phyloP scores from a whole-genome alignment of 768 basidiomycete genomes.

The Rhodosporidiobolus odoratus region DNA sequence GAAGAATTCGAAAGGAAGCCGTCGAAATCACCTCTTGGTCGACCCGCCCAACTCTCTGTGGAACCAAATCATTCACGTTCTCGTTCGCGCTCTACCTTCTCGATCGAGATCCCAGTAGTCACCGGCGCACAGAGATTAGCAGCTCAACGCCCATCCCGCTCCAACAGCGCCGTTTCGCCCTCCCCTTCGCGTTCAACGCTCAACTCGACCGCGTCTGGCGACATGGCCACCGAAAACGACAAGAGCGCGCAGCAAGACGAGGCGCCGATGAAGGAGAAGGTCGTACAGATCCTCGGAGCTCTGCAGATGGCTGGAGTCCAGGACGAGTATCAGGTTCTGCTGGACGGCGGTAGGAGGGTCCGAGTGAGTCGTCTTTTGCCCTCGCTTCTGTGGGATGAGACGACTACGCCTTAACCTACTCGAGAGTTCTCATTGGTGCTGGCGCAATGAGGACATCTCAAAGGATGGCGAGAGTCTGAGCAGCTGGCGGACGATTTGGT shows the following conservation, averaged over 20 bases:
- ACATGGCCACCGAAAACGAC: background rate
- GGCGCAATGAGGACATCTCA: too few relatives aligned
- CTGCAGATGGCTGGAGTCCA: background rate
- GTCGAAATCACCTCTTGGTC: background rate
- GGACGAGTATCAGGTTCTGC: background rate
- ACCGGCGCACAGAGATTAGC: too few relatives aligned
- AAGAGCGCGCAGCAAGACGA: background rate
- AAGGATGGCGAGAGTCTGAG: too few relatives aligned
- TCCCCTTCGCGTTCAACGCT: background rate
- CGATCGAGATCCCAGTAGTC: background rate
- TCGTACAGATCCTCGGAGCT: background rate
- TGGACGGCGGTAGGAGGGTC: conserved; percentile 15
- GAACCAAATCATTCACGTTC: background rate
- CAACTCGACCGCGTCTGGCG: background rate
- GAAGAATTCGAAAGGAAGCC: background rate
- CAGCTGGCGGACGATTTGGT: too few relatives aligned
- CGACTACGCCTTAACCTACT: too few relatives aligned
- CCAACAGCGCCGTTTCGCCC: background rate
- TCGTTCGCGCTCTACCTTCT: background rate
- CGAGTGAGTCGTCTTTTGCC: conserved; percentile 4
- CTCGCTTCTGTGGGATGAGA: background rate
- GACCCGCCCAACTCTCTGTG: background rate
- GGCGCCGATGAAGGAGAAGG: background rate
- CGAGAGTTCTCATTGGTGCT: too few relatives aligned
- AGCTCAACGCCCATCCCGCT: background rate